Percentiles rank a stretch among this genome's conserved stretches.
Evolutionary conservation across 306 rosid species (phyloP).

Genomic region (Leucaena leucocephala): DNA sequence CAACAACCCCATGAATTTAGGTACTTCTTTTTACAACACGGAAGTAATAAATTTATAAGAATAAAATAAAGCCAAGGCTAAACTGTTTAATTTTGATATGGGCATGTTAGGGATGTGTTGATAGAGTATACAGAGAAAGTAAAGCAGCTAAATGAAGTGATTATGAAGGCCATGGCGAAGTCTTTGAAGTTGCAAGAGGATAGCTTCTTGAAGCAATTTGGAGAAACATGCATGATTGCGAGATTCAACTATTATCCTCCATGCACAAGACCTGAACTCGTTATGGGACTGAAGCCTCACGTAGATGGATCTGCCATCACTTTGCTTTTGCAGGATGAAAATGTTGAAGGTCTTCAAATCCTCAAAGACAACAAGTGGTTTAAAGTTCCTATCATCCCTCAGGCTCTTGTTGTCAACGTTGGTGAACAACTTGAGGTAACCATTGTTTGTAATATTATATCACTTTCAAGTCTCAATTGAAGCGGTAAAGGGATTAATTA

Average conservation of each 20-base stretch:
- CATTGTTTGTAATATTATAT: background rate
- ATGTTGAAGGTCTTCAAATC: too few relatives aligned
- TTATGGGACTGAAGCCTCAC: conserved; percentile 69
- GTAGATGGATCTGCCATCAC: conserved; percentile 74
- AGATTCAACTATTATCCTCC: conserved; percentile 76
- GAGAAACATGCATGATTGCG: conserved; percentile 46
- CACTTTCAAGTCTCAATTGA: too few relatives aligned
- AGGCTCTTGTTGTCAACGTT: conserved; percentile 67
- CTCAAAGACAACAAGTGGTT: too few relatives aligned
- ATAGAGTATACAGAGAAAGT: conserved; percentile 52
- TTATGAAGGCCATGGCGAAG: conserved; percentile 71
- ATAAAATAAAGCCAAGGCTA: too few relatives aligned
- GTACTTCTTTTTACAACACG: conserved; percentile 29
- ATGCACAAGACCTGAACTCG: conserved; percentile 67
- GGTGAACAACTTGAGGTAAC: conserved; percentile 86
- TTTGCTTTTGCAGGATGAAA: conserved; percentile 50
- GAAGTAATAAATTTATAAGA: too few relatives aligned
- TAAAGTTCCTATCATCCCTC: conserved; percentile 60
- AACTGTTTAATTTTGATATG: too few relatives aligned
- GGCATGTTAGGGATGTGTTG: conserved; percentile 48
- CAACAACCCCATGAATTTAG: conserved; percentile 35
- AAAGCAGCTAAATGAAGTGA: conserved; percentile 40
- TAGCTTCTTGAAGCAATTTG: conserved; percentile 53
- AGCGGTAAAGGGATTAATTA: too few relatives aligned
- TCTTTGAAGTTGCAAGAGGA: conserved; percentile 68